phyloP scores from a whole-genome alignment of 306 rosid genomes.

The Purshia tridentata region DNA sequence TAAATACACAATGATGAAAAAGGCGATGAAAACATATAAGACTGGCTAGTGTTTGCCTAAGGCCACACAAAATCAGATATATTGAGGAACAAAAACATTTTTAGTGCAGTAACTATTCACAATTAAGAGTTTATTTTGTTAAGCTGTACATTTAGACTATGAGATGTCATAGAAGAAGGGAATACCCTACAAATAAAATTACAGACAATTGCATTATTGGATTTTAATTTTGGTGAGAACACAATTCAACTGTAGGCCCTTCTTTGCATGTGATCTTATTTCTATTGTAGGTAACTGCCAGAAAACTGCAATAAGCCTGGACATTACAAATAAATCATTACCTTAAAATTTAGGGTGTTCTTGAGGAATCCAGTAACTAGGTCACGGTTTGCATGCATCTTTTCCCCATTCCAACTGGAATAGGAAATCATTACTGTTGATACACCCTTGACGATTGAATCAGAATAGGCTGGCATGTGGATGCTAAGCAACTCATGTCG shows the following conservation, averaged over 20 bases:
- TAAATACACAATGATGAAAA: neutral
- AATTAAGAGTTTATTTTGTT: neutral
- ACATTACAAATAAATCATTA: conserved; percentile 21
- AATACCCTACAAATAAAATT: neutral
- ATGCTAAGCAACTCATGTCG: conserved; percentile 74
- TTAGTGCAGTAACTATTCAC: neutral
- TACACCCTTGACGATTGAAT: conserved; percentile 82
- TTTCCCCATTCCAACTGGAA: conserved; percentile 92
- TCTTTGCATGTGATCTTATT: neutral
- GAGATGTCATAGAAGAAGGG: neutral
- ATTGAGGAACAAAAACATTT: neutral
- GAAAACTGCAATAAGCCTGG: conserved; percentile 13
- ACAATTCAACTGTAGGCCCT: neutral
- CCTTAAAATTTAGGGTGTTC: conserved; percentile 85
- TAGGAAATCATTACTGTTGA: conserved; percentile 86
- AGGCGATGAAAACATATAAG: neutral
- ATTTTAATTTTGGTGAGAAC: neutral
- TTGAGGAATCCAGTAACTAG: conserved; percentile 73
- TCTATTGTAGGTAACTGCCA: conserved; percentile 1
- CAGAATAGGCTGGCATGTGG: conserved; percentile 94
- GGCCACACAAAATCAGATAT: neutral
- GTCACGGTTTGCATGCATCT: conserved; percentile 87
- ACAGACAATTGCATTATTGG: neutral
- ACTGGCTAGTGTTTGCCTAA: neutral
- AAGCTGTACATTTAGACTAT: neutral